Conservation (phyloP, 805 yeast species). For the Lachancea quebecensis region DNA sequence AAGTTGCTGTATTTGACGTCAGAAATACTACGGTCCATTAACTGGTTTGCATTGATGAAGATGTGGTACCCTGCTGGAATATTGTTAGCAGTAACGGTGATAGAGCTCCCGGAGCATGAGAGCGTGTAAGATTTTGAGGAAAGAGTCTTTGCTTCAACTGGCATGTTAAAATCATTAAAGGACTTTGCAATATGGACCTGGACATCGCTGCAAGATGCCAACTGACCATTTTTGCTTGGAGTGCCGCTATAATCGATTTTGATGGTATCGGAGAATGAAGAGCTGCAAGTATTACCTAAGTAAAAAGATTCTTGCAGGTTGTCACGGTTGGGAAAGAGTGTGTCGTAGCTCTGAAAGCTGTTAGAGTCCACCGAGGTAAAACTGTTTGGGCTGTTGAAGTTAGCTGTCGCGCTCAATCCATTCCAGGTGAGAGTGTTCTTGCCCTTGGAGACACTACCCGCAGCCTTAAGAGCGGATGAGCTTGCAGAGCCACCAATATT, state of each 20-base stretch:
- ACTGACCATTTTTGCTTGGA: slow-evolving; percentile 8
- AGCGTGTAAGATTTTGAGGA: slow-evolving; percentile 5
- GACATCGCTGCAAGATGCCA: slow-evolving; percentile 11
- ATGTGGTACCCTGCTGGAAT: slow-evolving; percentile 11
- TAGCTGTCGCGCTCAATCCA: slow-evolving; percentile 10
- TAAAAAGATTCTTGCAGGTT: slow-evolving; percentile 1
- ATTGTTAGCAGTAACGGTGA: slow-evolving; percentile 8
- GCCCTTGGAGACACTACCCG: slow-evolving; percentile 8
- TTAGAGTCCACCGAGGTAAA: background rate
- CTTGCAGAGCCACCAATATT: slow-evolving; percentile 10
- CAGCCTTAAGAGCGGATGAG: slow-evolving; percentile 9
- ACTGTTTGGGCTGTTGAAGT: background rate
- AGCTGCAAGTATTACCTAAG: slow-evolving; percentile 10
- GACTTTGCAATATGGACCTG: slow-evolving; percentile 8
- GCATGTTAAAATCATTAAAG: slow-evolving; percentile 12
- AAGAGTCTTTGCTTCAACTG: slow-evolving; percentile 9
- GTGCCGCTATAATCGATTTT: slow-evolving; percentile 8
- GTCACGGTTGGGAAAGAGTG: slow-evolving; percentile 1
- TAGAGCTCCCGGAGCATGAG: slow-evolving; percentile 8
- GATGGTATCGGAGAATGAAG: slow-evolving; percentile 8
- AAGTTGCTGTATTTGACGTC: background rate
- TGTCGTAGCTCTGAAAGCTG: background rate
- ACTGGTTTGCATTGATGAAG: slow-evolving; percentile 10
- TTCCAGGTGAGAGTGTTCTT: slow-evolving; percentile 14
- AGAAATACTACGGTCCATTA: slow-evolving; percentile 2